Evolutionary conservation across 768 basidiomycete genomes (phyloP).

Genomic region (Pulveroboletus sp.): DNA sequence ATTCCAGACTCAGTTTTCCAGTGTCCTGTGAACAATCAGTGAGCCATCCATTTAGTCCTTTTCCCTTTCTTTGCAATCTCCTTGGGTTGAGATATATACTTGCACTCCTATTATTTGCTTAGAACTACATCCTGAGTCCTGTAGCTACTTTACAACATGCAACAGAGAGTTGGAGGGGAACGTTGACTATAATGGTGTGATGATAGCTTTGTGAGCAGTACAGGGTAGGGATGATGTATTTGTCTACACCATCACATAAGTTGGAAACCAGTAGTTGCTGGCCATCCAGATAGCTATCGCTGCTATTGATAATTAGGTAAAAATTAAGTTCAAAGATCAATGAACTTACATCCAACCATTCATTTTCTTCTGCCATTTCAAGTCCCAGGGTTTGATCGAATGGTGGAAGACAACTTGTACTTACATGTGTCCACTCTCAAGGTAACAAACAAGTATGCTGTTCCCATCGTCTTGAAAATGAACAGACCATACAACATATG

Average conservation of each 20-base stretch:
- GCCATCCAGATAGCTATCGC: neutral
- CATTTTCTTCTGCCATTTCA: constrained; percentile 9
- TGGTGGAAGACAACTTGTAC: neutral
- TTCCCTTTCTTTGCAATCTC: too few relatives aligned
- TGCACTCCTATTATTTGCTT: too few relatives aligned
- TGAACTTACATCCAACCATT: constrained; percentile 1
- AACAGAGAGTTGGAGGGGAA: neutral
- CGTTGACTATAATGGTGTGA: neutral
- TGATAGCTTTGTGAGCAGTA: neutral
- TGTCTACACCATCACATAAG: neutral
- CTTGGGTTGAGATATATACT: too few relatives aligned
- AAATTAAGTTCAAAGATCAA: neutral
- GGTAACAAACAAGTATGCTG: constrained; percentile 1
- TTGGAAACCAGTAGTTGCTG: neutral
- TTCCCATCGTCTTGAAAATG: constrained; percentile 3
- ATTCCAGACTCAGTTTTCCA: too few relatives aligned
- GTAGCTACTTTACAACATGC: too few relatives aligned
- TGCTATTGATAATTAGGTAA: neutral
- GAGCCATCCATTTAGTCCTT: too few relatives aligned
- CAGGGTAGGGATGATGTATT: neutral
- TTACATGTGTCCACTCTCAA: constrained; percentile 2
- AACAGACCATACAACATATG: neutral
- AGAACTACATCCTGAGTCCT: too few relatives aligned
- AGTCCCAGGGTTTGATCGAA: neutral
- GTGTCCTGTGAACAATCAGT: too few relatives aligned